Conservation (phyloP, 2,329 filamentous ascomycete genomes). For the Scedosporium minutisporum region DNA sequence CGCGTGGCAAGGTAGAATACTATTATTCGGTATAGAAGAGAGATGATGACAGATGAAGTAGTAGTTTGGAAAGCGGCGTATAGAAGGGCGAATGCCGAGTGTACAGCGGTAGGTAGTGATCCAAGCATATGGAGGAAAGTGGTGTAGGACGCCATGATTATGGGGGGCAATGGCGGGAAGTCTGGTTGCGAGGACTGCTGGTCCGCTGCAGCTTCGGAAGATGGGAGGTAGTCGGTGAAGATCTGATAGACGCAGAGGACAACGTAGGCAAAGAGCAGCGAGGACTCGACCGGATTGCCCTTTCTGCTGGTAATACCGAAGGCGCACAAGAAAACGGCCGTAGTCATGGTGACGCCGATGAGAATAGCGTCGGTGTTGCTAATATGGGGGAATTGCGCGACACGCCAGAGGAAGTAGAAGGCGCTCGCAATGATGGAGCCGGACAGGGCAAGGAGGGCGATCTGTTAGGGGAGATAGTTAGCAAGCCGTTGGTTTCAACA, state of each 20-base stretch:
- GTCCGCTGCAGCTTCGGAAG: constrained; percentile 48
- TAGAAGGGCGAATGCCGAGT: constrained; percentile 76
- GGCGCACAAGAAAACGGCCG: constrained; percentile 81
- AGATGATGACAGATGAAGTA: constrained; percentile 91
- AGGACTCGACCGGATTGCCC: constrained; percentile 91
- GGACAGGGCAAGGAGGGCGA: constrained; percentile 76
- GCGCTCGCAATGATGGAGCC: constrained; percentile 88
- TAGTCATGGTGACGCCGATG: constrained; percentile 87
- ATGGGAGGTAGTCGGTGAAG: constrained; percentile 94
- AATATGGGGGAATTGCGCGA: constrained; percentile 87
- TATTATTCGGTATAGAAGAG: constrained; percentile 82
- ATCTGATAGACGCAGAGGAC: constrained; percentile 99
- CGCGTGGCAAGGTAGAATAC: constrained; percentile 93
- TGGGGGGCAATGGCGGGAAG: constrained; percentile 89
- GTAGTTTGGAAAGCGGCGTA: constrained; percentile 91
- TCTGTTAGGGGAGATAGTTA: constrained; percentile 42
- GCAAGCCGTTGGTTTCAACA: background rate
- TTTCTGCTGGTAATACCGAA: constrained; percentile 91
- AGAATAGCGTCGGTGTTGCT: constrained; percentile 85
- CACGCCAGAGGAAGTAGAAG: constrained; percentile 92
- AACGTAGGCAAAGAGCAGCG: constrained; percentile 89
- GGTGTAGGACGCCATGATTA: constrained; percentile 97
- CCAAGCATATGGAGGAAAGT: constrained; percentile 78
- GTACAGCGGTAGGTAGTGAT: constrained; percentile 71
- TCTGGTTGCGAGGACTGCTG: constrained; percentile 58